These are phyloP conservation scores for Coemansia pectinata DNA, from an alignment of 192 early-diverging fungal genomes.

Conservation along the genomic window DNA sequence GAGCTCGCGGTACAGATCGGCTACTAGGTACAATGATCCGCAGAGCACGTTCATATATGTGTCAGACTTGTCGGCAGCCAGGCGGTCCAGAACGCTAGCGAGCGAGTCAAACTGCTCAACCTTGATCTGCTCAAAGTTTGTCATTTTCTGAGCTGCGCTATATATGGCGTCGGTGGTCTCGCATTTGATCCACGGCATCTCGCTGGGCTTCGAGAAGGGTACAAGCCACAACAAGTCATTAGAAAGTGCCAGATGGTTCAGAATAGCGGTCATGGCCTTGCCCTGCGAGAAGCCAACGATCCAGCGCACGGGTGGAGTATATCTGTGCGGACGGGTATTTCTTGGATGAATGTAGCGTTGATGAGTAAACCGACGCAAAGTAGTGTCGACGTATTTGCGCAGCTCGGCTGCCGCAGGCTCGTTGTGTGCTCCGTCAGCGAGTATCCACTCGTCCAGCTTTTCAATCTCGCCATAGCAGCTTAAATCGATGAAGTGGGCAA, in stretches of 20 bases:
- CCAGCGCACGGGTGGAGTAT: conserved; percentile 62
- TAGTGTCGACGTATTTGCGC: conserved; percentile 64
- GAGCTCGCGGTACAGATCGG: conserved; percentile 67
- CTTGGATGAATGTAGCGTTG: conserved; percentile 31
- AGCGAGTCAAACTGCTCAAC: conserved; percentile 33
- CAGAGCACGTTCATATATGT: conserved; percentile 67
- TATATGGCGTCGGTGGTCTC: conserved; percentile 55
- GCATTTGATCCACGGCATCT: conserved; percentile 86
- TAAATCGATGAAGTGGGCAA: background rate
- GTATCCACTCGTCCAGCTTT: conserved; percentile 52
- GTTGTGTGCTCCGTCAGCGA: conserved; percentile 94
- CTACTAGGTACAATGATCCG: conserved; percentile 86
- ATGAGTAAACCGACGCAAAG: conserved; percentile 33
- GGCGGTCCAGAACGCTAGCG: conserved; percentile 43
- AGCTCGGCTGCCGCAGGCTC: conserved; percentile 68
- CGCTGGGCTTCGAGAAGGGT: conserved; percentile 72
- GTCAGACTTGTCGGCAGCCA: conserved; percentile 22
- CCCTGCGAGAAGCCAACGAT: conserved; percentile 74
- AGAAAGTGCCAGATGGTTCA: conserved; percentile 58
- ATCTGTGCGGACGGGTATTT: background rate
- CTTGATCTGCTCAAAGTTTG: conserved; percentile 12
- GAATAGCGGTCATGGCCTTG: conserved; percentile 64
- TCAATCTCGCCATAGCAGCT: conserved; percentile 8
- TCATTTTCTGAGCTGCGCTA: conserved; percentile 12
- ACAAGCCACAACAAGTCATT: conserved; percentile 70